Conservation (phyloP, 306 rosid genomes). For the Casuarina equisetifolia region DNA sequence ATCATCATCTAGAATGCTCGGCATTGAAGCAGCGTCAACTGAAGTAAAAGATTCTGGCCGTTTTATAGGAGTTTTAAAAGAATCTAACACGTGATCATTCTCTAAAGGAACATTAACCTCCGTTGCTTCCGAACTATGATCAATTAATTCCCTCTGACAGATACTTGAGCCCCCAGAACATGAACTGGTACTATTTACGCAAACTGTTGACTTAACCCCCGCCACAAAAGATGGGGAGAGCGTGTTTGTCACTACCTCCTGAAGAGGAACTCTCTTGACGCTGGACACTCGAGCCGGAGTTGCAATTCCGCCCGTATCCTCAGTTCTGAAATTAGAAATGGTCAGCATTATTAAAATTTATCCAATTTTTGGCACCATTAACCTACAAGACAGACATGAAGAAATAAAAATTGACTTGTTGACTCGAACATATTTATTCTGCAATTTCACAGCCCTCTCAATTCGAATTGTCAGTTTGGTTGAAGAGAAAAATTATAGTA, state of each 20-base stretch:
- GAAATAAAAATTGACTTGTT: not conserved
- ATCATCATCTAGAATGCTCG: slow-evolving; percentile 52
- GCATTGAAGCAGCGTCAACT: slow-evolving; percentile 31
- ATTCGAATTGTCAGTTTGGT: not conserved
- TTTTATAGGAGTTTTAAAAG: slow-evolving; percentile 50
- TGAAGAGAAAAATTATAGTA: not conserved
- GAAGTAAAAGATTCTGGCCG: slow-evolving; percentile 26
- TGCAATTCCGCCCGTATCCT: slow-evolving; percentile 27
- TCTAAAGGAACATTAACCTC: slow-evolving; percentile 4
- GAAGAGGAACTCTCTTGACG: slow-evolving; percentile 54
- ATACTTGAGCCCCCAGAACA: slow-evolving; percentile 2
- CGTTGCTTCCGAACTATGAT: slow-evolving; percentile 4
- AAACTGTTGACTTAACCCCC: slow-evolving; percentile 13
- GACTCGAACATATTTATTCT: not conserved
- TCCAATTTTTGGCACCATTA: not conserved
- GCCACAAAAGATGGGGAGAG: slow-evolving; percentile 9
- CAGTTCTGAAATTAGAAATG: slow-evolving; percentile 32
- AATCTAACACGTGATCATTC: slow-evolving; percentile 24
- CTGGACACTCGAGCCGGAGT: slow-evolving; percentile 23
- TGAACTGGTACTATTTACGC: not conserved
- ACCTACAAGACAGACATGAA: slow-evolving; percentile 2
- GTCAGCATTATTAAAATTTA: not conserved
- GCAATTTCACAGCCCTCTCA: not conserved
- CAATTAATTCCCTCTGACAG: not conserved
- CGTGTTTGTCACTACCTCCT: slow-evolving; percentile 48